Conservation (phyloP, 2,329 filamentous ascomycete species). For the Parafenestella ontariensis region DNA sequence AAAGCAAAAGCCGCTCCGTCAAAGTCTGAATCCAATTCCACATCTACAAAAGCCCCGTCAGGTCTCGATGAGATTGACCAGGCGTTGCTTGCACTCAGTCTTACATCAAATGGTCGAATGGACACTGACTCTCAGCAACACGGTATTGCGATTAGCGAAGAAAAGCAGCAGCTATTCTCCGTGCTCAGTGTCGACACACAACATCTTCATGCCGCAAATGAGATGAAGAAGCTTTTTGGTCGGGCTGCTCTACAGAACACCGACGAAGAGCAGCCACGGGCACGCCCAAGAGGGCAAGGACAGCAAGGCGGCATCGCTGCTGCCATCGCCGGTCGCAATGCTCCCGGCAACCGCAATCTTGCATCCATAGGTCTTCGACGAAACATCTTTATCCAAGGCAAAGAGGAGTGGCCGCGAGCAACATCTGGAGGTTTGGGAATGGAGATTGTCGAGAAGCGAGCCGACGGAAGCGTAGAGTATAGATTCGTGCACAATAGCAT, state of each 20-base stretch:
- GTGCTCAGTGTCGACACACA: slow-evolving; percentile 70
- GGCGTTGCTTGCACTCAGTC: slow-evolving; percentile 64
- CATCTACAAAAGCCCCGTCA: slow-evolving; percentile 32
- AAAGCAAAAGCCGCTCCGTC: slow-evolving; percentile 54
- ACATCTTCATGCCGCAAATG: slow-evolving; percentile 84
- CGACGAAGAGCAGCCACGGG: slow-evolving; percentile 59
- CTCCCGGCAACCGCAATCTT: slow-evolving; percentile 66
- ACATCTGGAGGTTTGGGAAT: slow-evolving; percentile 84
- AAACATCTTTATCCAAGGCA: slow-evolving; percentile 86
- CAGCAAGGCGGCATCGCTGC: slow-evolving; percentile 66
- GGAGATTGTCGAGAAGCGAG: slow-evolving; percentile 67
- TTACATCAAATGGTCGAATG: slow-evolving; percentile 35
- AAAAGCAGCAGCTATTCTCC: slow-evolving; percentile 57
- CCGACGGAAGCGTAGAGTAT: slow-evolving; percentile 73
- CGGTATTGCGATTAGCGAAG: slow-evolving; percentile 40
- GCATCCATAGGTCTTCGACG: slow-evolving; percentile 74
- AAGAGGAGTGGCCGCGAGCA: slow-evolving; percentile 83
- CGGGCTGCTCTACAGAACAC: slow-evolving; percentile 66
- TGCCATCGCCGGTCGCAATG: slow-evolving; percentile 62
- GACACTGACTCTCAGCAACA: slow-evolving; percentile 24
- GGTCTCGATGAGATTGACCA: slow-evolving; percentile 70
- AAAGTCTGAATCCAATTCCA: slow-evolving; percentile 16
- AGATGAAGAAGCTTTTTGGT: slow-evolving; percentile 83
- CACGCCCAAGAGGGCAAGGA: slow-evolving; percentile 63
- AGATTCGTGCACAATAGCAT: slow-evolving; percentile 74